These are phyloP conservation scores for Hirschioporus abietinus DNA, from an alignment of 768 basidiomycete species.

Conservation along the genomic window DNA sequence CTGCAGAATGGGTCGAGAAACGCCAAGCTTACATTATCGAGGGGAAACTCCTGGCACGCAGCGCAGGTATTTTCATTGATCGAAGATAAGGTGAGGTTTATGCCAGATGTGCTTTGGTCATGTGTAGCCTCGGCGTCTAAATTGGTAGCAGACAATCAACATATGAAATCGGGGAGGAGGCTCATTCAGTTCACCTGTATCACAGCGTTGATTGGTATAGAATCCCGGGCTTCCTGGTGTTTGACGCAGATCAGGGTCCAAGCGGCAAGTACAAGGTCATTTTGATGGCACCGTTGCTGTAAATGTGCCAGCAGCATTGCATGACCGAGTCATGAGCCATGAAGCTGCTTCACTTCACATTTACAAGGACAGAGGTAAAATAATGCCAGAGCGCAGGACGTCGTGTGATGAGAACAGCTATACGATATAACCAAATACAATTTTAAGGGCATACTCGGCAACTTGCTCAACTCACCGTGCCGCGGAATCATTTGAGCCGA, in stretches of 20 bases:
- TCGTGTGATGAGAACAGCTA: neutral
- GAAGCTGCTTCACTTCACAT: neutral
- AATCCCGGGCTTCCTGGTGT: neutral
- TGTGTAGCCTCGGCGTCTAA: neutral
- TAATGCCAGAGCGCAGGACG: too few species aligned
- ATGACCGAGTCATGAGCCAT: neutral
- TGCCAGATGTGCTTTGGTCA: neutral
- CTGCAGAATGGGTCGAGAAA: too few species aligned
- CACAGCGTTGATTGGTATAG: neutral
- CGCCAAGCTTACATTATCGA: too few species aligned
- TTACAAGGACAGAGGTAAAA: too few species aligned
- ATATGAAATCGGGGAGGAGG: neutral
- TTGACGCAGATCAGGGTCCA: neutral
- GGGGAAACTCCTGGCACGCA: too few species aligned
- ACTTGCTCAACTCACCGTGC: neutral
- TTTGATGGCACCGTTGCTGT: neutral
- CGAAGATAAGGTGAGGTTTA: neutral
- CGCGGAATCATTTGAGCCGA: neutral
- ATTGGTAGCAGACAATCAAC: neutral
- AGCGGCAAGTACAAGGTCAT: neutral
- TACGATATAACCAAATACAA: neutral
- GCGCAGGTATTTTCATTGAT: neutral
- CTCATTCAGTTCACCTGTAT: neutral
- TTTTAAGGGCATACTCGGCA: neutral
- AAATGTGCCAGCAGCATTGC: neutral